phyloP scores from a whole-genome alignment of 1,284 basidiomycete species.

The Wolfiporia cocos region DNA sequence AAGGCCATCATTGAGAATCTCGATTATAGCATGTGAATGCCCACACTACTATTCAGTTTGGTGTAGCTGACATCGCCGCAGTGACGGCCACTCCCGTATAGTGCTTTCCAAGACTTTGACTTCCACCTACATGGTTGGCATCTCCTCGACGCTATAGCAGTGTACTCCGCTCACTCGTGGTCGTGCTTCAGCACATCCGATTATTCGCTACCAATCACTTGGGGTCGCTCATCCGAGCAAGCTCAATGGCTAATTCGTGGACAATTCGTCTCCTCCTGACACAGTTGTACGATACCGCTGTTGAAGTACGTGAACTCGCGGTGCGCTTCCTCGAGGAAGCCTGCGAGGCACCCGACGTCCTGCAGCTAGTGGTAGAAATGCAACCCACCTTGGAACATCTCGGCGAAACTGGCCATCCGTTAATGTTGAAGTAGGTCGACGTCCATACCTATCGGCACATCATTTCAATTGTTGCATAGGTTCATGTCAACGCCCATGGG shows the following conservation, averaged over 20 bases:
- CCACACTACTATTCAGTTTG: slow-evolving; percentile 2
- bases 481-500: slow-evolving; percentile 95
- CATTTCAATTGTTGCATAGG: slow-evolving; percentile 34
- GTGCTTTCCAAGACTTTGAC: slow-evolving; percentile 92
- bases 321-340: slow-evolving; percentile 87
- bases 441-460: neutral
- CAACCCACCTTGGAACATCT: slow-evolving; percentile 93
- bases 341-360: slow-evolving; percentile 77
- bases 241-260: slow-evolving; percentile 70
- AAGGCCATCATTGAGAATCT: slow-evolving; percentile 89
- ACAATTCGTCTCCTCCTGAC: slow-evolving; percentile 86
- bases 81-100: slow-evolving; percentile 89
- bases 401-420: slow-evolving; percentile 85
- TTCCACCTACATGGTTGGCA: slow-evolving; percentile 74
- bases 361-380: slow-evolving; percentile 92
- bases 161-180: slow-evolving; percentile 3
- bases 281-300: slow-evolving; percentile 90
- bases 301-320: slow-evolving; percentile 87
- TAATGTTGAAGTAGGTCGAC: slow-evolving; percentile 73
- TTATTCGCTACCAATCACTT: slow-evolving; percentile 87
- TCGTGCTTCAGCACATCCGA: slow-evolving; percentile 64
- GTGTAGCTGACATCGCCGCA: slow-evolving; percentile 26
- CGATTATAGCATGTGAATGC: slow-evolving; percentile 79
- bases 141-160: neutral
- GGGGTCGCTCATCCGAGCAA: slow-evolving; percentile 70